Evolutionary conservation across 2,329 filamentous ascomycete species (phyloP), one percentile per base, ranked within the genome.

Genomic region (Sarocladium oryzae): DNA sequence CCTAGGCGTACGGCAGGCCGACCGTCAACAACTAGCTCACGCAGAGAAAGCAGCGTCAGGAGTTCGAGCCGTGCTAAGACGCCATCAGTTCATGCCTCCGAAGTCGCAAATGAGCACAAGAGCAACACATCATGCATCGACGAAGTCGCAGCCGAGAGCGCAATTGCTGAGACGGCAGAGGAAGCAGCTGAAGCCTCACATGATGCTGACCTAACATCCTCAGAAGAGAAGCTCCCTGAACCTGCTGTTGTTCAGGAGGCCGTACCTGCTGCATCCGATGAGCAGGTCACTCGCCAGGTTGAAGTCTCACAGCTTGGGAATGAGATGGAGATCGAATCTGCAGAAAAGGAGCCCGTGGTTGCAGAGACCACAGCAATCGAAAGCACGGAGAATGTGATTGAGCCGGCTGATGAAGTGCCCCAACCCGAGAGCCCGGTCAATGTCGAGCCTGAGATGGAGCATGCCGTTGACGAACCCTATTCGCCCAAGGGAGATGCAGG

Each of bases 1-100:
- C 77, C 78, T 0, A 68, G 71, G 52, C 28, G 37, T 18, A 30
- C 49, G 23, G 51, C 55, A 8, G 56, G 56, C 36, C 59, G 60
- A 9, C 54, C 56, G 30, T 59, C 61, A 15, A 56, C 58, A 13
- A 55, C 49, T 32, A 52, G 45, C 35, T 46, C 54, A 9, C 57
- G 55, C n/a, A 59, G 56, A 3, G 59, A 59, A 41, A 56, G 53
- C 32, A 58, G 55, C 30, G 53, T 56, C 13, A 68, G 58, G 33
- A 55, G 56, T 28, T 36, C 28, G 15, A 49, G 46, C 18, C 60
- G 58, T 38, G 54, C 60, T 9, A 62, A 54, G 54, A 62, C 58
- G 33, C 43, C 51, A 20, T 32, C 46, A 24, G 33, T 37, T 8
- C 46, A 37, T 49, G 30, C 46, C 11, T 49, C 46, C 6, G 46